These are phyloP conservation scores for Dalbergia cochinchinensis DNA, from an alignment of 306 rosid genomes.

Conservation along the genomic window DNA sequence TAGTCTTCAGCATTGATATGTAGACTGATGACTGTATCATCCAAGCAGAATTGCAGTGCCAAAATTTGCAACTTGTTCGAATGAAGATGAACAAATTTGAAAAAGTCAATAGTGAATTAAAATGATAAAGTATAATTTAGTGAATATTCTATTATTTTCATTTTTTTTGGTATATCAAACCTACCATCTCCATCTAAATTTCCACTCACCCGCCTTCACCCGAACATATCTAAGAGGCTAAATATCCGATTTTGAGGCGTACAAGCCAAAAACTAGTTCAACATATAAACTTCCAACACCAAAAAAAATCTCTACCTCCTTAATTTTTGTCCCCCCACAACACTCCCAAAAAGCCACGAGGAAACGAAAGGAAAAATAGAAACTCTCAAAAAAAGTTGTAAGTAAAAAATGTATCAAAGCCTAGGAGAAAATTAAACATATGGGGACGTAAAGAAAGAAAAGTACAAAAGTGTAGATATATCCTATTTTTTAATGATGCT, in stretches of 20 bases:
- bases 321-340: too few relatives aligned
- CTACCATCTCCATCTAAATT: slow-evolving; percentile 3
- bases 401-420: too few relatives aligned
- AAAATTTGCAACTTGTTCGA: slow-evolving; percentile 15
- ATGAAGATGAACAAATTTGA: not conserved
- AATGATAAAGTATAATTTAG: not conserved
- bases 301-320: too few relatives aligned
- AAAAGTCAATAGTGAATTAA: not conserved
- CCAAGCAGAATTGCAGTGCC: slow-evolving; percentile 12
- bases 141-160: not conserved
- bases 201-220: slow-evolving; percentile 19
- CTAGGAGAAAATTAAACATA: too few relatives aligned
- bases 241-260: not conserved
- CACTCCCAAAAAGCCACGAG: too few relatives aligned
- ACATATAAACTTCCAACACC: not conserved
- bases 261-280: not conserved
- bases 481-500: too few relatives aligned
- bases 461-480: too few relatives aligned
- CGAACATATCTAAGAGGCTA: not conserved
- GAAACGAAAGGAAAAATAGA: too few relatives aligned
- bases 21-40: not conserved
- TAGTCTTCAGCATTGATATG: not conserved
- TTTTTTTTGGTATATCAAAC: slow-evolving; percentile 33
- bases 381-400: too few relatives aligned
- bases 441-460: too few relatives aligned